Evolutionary conservation across 1,284 basidiomycete genomes (phyloP), one percentile per base, ranked within the genome.

Genomic region (Omphalotus olearius): DNA sequence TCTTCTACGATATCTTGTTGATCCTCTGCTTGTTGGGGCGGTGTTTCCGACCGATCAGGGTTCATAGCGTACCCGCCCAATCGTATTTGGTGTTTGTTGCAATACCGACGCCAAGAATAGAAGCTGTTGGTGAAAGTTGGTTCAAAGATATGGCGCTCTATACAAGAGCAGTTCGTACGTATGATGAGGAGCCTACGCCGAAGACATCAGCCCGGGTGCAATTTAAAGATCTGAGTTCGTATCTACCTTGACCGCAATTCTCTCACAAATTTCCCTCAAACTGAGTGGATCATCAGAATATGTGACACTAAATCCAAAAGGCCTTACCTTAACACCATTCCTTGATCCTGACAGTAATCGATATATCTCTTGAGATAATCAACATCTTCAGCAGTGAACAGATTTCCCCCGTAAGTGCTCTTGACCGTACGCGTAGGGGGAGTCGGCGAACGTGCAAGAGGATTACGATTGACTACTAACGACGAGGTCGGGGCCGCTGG

Each of bases 81-180:
- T 14, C 86, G 81, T 49, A 91, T 91, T 64, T 90, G 86, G 62
- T 91, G 88, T 61, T 91, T 91, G 62, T 91, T 91, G 68, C 88
- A 91, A 61, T 90, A 91, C 45, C 88, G 79, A 36, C 88, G 78
- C 88, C 88, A 91, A 0, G 88, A 90, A 64, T 89, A 91, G 63
- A 91, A 91, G n/a, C 86, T 89, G 55, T 48, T 35, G 51, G 49
- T 20, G 17, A 20, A 17, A 50, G 23, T 45, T 55, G 53, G 33
- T 51, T 26, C 39, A 33, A 44, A 18, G 10, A 25, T 3, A 23
- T 23, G n/a, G 14, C 16, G 6, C 5, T 23, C 3, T 40, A 18
- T 23, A 25, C 14, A 33, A 37, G n/a, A 43, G 61, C 78, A 60
- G n/a, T 9, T 33, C 30, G 30, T 70, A 89, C 84, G 88, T 88